Conservation (phyloP, 1,139 yeast genomes). For the Entelexis paramagnoliae region DNA sequence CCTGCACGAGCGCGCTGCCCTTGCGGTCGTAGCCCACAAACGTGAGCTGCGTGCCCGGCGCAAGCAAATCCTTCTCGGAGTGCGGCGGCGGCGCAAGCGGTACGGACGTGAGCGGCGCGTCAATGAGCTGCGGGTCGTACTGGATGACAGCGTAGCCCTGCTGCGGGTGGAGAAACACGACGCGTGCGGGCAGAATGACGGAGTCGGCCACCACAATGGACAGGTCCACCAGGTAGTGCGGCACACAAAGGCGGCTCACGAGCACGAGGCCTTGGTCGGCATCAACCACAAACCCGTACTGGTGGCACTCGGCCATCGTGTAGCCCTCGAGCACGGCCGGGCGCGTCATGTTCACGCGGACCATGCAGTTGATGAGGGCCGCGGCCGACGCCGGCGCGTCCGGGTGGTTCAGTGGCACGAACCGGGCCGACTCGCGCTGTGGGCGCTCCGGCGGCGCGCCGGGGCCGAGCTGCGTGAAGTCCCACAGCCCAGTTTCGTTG, state of each 20-base stretch:
- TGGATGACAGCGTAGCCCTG: constrained; percentile 76
- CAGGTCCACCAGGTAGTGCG: constrained; percentile 77
- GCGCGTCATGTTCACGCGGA: constrained; percentile 52
- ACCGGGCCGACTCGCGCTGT: constrained; percentile 16
- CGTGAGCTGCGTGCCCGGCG: constrained; percentile 63
- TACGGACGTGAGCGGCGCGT: constrained; percentile 55
- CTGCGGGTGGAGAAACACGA: constrained; percentile 77
- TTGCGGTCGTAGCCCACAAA: constrained; percentile 74
- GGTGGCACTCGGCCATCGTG: constrained; percentile 50
- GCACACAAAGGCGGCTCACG: constrained; percentile 68
- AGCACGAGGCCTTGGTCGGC: constrained; percentile 69
- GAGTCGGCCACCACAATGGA: constrained; percentile 78
- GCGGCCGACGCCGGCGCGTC: constrained; percentile 38
- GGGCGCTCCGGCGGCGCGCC: constrained; percentile 34
- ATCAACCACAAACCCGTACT: constrained; percentile 74
- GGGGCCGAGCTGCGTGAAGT: constrained; percentile 56
- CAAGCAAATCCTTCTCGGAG: constrained; percentile 37
- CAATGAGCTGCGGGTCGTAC: constrained; percentile 67
- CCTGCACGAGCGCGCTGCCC: constrained; percentile 61
- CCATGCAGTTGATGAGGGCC: constrained; percentile 42
- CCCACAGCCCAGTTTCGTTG: constrained; percentile 82
- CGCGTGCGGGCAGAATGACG: constrained; percentile 67
- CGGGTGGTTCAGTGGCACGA: constrained; percentile 15
- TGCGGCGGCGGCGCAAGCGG: constrained; percentile 20
- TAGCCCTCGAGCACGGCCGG: constrained; percentile 70